Base-by-base conservation (phyloP, 306 rosid species). In the Glycine latifolia region DNA sequence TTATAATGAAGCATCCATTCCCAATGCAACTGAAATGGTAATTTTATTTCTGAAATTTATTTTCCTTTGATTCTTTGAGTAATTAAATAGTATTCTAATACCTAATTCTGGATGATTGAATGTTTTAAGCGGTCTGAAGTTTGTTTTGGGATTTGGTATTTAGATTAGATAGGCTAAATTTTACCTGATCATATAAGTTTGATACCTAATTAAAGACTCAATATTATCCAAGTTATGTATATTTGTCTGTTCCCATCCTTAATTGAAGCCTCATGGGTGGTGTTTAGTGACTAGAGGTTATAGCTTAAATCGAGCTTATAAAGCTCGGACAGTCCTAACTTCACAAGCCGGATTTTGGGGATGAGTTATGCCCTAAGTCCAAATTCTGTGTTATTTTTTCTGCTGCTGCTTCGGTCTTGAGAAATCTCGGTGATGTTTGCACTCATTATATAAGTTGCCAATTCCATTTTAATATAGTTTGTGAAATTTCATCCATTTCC, bases 21-120 rank as follows among this genome's bases (percentile, higher is more conserved):
- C 77, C 10, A 82, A 82, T 80, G 84, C 83, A 52, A 62, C 83
- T 26, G 91, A 81, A 75, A 69, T 69, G 92, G 97, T 93, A 87
- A 83, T 79, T 60, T 53, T 68, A 48, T 55, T 53, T 48, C 63
- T 70, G 31, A 33, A 47, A 52, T 39, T 55, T 5, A 3, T 76
- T 70, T 67, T 46, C 70, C 46, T 67, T 71, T 50, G 37, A 12
- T 65, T 78, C 10, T 73, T 81, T n/a, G 69, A 41, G 20, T 63
- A 46, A 35, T 62, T 65, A 66, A 37, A 8, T 73, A 41, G 67
- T 66, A 48, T 52, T 77, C 35, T 74, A 11, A 37, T 48, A 9
- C 69, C n/a, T 69, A n/a, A 71, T 71, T 65, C 46, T 70, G 54
- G 33, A 55, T 79, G 20, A 55, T 39, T 41, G 14, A 44, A 50